Conservation (phyloP, 768 basidiomycete species). For the Russula olivacea region DNA sequence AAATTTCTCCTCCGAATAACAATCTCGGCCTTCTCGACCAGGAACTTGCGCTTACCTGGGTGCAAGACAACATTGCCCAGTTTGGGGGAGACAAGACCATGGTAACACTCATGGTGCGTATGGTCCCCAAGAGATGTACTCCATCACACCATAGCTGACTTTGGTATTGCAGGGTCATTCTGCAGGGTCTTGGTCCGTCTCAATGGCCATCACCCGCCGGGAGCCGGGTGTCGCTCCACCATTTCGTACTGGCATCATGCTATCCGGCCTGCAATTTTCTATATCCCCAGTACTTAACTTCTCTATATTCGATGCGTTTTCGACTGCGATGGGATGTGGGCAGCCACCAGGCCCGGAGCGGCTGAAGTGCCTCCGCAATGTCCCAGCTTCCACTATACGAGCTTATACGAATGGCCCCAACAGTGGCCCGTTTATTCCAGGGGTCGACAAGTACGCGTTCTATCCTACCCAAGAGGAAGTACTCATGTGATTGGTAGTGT, state of each 20-base stretch:
- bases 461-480: background rate
- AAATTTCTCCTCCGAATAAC: conserved; percentile 1
- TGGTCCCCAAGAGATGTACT: no score
- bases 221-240: background rate
- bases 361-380: conserved; percentile 27
- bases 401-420: conserved; percentile 16
- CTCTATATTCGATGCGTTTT: conserved; percentile 9
- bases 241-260: conserved; percentile 16
- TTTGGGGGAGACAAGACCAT: conserved; percentile 58
- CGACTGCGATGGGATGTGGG: conserved; percentile 20
- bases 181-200: conserved; percentile 2
- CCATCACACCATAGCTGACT: background rate
- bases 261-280: conserved; percentile 1
- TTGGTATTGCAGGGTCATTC: conserved; percentile 12
- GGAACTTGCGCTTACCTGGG: conserved; percentile 43
- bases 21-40: conserved; percentile 16
- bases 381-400: conserved; percentile 26
- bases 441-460: conserved; percentile 12
- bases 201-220: conserved; percentile 11
- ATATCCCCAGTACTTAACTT: background rate
- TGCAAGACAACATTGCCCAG: conserved; percentile 49
- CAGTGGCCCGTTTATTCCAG: background rate
- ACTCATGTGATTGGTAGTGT: background rate
- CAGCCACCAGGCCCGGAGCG: conserved; percentile 25
- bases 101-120: conserved; percentile 33